Base-by-base conservation (phyloP, 116 monocot species). In the Trichopus zeylanicus region DNA sequence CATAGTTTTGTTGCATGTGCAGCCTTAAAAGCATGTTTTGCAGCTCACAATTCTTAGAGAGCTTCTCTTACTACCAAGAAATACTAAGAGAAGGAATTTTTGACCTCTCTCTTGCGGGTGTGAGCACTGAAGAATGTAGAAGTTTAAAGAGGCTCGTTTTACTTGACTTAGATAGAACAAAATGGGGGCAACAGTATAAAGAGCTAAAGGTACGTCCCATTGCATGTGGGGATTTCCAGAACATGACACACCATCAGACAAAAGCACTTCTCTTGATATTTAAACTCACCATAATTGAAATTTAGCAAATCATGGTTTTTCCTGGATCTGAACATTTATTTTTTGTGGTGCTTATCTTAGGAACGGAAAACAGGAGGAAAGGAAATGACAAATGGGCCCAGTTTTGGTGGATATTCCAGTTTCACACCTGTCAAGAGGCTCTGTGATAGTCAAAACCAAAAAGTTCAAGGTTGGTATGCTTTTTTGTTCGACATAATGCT, bases 11-110 rank as follows among this genome's bases (percentile, higher is more conserved):
- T 23, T 65, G 19, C 21, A n/a, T 37, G 28, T 71, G 68, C 92
- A 93, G 92, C 74, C 71, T 93, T 27, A 63, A 37, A 31, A 76
- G 49, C 53, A 74, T 88, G 84, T 93, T 88, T 75, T 26, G 25
- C 1, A 75, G 83, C 42, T 54, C 68, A 2, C 79, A 81, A 23
- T 88, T 93, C 53, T 24, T 54, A 60, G 79, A 84, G 62, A 67
- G 67, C 62, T 51, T 87, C 6, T 72, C 73, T 46, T 72, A 62
- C 69, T 93, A 71, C 68, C 81, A 85, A 63, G 70, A 74, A 65
- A 65, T 93, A 34, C 76, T 84, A 59, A 42, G 24, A 35, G 76
- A 81, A 31, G 92, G 92, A 31, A 48, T 81, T 55, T 87, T 93
- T 51, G 78, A 76, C 59, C 68, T 70, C 7, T 82, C 81, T 33